Base-by-base conservation (phyloP, 768 basidiomycete species). In the Mycena indigotica region DNA sequence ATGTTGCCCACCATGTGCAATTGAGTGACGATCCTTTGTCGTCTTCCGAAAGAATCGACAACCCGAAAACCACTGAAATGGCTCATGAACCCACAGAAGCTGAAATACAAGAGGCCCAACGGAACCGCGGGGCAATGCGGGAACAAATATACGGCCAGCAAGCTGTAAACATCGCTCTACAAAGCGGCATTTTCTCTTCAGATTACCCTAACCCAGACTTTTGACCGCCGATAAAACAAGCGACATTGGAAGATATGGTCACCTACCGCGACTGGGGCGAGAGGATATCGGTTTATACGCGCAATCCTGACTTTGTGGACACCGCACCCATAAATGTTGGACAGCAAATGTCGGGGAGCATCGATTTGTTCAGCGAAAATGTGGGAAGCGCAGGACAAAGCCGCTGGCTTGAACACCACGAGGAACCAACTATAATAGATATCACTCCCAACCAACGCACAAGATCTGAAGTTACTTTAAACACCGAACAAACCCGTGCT, bases 401-500 rank as follows among this genome's bases (percentile, higher is more conserved):
- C 35, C 10, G n/a, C 12, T 38, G 35, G 12, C 35, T n/a, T 10
- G n/a, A 10, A 38, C 35, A 38, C 35, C 35, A 10, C 35, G 35
- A 38, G 10, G 12, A 10, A 10, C 12, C 12, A 10, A n/a, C 12
- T 38, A n/a, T 38, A n/a, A 38, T 38, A 10, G 35, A 38, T n/a
- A n/a, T 38, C 35, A 38, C 35, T 38, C 35, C 35, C 10, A n/a
- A n/a, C n/a, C n/a, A 38, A n/a, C 12, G 12, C 35, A n/a, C 35
- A 38, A 38, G 12, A 10, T n/a, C 35, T 10, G 12, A 10, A 10
- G 12, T n/a, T 15, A 60, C 48, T 19, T 53, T 76, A 0, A 69
- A 69, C 26, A 16, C n/a, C 1, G 74, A 74, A 10, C 78, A 78
- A 55, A n/a, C 44, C 13, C 40, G 70, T 0, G 79, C 76, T 2